Evolutionary conservation across 2,329 filamentous ascomycete genomes (phyloP), one percentile per base, ranked within the genome.

Genomic region (Grosmannia penicillata): DNA sequence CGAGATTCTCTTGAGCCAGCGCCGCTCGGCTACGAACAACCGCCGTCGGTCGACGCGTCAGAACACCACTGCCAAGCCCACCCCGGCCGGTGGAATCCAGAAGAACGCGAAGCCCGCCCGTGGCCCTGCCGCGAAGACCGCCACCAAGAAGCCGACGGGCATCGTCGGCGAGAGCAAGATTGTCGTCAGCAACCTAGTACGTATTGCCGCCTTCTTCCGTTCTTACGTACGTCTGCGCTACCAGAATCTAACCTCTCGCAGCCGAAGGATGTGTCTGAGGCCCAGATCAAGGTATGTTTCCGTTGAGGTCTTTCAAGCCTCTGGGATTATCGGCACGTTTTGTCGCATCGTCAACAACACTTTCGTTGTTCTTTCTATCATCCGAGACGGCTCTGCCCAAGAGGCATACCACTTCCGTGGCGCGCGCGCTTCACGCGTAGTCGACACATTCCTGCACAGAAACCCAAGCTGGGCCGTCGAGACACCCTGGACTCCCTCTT

Each of bases 281-380:
- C 68, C 68, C 84, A 93, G 78, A 93, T 98, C 70, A 96, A 98
- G 91, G 91, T 98, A 98, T 93, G 91, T 98, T 86, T 82, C 86
- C 78, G 70, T 75, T 81, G 70, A 79, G 78, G 78, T 74, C 65
- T 56, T 61, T 65, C 58, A 62, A 56, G 63, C 68, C 75, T 68
- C 72, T 70, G 75, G 76, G 75, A 70, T 78, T 76, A 71, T 80
- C 75, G 76, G 72, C 74, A 66, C 39, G 29, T 31, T 42, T 40
- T 37, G 24, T 47, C 45, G 40, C 47, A 38, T 43, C 39, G 38
- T 47, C 44, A 41, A 28, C 41, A 35, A 30, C 41, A 33, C 38
- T 33, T n/a, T 37, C 43, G 37, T 45, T 53, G 49, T 50, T 49
- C 45, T 53, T 50, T 49, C 39, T 43, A 41, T 47, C 25, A 45